phyloP scores from a whole-genome alignment of 176 grass and related monocot species.

The Pontederia paniculata region DNA sequence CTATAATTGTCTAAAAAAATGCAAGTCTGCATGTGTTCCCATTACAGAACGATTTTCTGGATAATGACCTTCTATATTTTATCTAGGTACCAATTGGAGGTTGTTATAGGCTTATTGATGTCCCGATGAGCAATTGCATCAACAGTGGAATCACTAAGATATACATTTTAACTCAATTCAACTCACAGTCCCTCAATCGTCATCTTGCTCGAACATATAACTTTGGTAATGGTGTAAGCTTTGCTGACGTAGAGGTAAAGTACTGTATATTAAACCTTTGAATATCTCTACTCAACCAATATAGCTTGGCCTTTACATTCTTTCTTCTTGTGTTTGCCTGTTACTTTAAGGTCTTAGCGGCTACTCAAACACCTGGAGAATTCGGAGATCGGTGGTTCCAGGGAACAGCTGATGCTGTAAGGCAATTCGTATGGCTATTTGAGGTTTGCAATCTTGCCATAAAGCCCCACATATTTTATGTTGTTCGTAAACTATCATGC shows the following conservation, averaged over 20 bases:
- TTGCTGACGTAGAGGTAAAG: constrained; percentile 1
- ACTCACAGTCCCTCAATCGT: neutral
- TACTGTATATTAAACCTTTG: neutral
- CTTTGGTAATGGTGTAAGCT: neutral
- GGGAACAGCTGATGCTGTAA: constrained; percentile 83
- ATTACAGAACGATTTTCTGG: no score
- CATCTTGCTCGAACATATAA: constrained; percentile 3
- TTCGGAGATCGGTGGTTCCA: constrained; percentile 79
- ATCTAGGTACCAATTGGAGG: neutral
- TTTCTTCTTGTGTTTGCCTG: no score
- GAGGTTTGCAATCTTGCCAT: constrained; percentile 32
- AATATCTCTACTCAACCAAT: no score
- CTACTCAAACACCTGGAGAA: constrained; percentile 71
- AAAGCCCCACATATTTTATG: neutral
- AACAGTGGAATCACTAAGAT: constrained; percentile 1
- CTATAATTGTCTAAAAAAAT: no score
- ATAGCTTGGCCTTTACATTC: no score
- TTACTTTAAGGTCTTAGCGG: constrained; percentile 50
- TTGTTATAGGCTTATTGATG: neutral
- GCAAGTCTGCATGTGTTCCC: no score
- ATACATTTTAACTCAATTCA: neutral
- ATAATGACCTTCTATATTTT: neutral
- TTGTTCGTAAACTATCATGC: no score
- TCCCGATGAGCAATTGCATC: constrained; percentile 6
- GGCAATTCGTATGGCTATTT: constrained; percentile 84